phyloP scores from a whole-genome alignment of 768 basidiomycete species.

The Trametes cinnabarina region DNA sequence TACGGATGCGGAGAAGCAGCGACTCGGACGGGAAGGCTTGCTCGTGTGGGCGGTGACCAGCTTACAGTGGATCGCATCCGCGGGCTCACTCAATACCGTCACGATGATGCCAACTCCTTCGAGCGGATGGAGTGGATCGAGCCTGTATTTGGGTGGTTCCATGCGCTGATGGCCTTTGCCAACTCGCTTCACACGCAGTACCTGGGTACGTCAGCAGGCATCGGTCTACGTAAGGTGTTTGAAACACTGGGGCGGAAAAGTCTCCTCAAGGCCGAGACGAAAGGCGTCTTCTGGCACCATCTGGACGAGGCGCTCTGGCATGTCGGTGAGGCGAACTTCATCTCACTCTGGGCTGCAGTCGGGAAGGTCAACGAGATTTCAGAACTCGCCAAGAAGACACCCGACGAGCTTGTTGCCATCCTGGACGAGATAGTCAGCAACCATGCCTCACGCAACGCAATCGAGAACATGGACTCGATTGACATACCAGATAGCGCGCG shows the following conservation, averaged over 20 bases:
- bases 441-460: slow-evolving; percentile 32
- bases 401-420: slow-evolving; percentile 28
- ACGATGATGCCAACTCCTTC: slow-evolving; percentile 38
- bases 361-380: slow-evolving; percentile 23
- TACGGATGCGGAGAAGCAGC: background rate
- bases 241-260: slow-evolving; percentile 24
- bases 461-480: slow-evolving; percentile 22
- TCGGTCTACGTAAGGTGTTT: slow-evolving; percentile 24
- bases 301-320: slow-evolving; percentile 38
- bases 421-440: slow-evolving; percentile 28
- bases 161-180: slow-evolving; percentile 39
- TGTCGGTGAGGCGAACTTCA: slow-evolving; percentile 38
- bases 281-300: slow-evolving; percentile 28
- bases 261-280: slow-evolving; percentile 5
- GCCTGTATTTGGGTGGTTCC: slow-evolving; percentile 40
- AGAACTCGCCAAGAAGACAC: slow-evolving; percentile 28
- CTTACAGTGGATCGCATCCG: slow-evolving; percentile 39
- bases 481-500: slow-evolving; percentile 5
- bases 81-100: slow-evolving; percentile 34
- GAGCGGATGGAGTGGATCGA: slow-evolving; percentile 38
- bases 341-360: slow-evolving; percentile 34
- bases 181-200: slow-evolving; percentile 44
- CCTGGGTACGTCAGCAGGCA: slow-evolving; percentile 27
- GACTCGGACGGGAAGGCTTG: slow-evolving; percentile 21
- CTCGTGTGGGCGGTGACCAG: slow-evolving; percentile 39